A percentile compares a stretch with the other conserved stretches of the same genome.
Conservation (phyloP, 768 basidiomycete species). For the Mycena belliarum region DNA sequence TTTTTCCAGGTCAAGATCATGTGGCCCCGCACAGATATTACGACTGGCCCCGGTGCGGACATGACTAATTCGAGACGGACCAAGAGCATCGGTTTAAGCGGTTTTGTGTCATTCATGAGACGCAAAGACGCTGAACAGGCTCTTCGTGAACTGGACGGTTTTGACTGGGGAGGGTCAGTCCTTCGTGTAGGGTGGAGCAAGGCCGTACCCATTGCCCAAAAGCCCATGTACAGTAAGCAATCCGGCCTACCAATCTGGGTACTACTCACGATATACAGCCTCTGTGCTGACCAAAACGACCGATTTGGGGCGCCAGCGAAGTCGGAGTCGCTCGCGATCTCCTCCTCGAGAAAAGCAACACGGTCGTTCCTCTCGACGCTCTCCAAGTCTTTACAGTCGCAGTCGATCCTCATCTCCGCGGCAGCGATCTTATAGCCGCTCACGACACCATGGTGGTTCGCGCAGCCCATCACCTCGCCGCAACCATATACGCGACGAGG, state of each 20-base stretch:
- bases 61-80: slow-evolving; percentile 71
- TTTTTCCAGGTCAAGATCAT: slow-evolving; percentile 83
- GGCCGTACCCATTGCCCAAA: slow-evolving; percentile 82
- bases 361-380: slow-evolving; percentile 44
- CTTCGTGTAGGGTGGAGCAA: slow-evolving; percentile 97
- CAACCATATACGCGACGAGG: slow-evolving; percentile 45
- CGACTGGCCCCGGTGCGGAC: slow-evolving; percentile 68
- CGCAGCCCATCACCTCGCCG: slow-evolving; percentile 52
- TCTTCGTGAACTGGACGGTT: slow-evolving; percentile 86
- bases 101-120: slow-evolving; percentile 97
- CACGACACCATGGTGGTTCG: slow-evolving; percentile 49
- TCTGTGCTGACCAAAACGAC: slow-evolving; percentile 17
- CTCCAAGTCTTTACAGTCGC: slow-evolving; percentile 47
- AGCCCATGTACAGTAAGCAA: slow-evolving; percentile 73
- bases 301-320: slow-evolving; percentile 28
- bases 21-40: slow-evolving; percentile 91
- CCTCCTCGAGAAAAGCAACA: slow-evolving; percentile 29
- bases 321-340: slow-evolving; percentile 42
- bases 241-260: background rate
- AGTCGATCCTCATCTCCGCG: slow-evolving; percentile 47
- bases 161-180: slow-evolving; percentile 90
- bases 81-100: slow-evolving; percentile 81
- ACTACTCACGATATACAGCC: slow-evolving; percentile 4
- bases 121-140: slow-evolving; percentile 89
- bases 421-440: slow-evolving; percentile 44